Base-by-base conservation (phyloP, 2,329 filamentous ascomycete species). In the Knufia fluminis region DNA sequence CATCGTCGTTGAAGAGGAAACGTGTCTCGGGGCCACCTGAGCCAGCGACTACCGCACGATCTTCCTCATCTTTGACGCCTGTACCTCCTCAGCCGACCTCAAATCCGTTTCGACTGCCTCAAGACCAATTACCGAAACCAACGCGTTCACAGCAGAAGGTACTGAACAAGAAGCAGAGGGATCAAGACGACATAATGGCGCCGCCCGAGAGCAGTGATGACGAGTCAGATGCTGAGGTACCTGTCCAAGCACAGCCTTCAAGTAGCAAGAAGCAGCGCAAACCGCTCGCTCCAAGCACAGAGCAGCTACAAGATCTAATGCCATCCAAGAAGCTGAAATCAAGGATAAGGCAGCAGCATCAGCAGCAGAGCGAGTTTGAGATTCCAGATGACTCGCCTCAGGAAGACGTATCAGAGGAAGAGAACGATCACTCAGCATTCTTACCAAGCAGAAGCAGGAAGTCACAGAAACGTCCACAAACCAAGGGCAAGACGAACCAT, bases 1-100 rank as follows among this genome's bases (percentile, higher is more conserved):
- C 44, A 14, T n/a, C 36, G 7, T 54, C 57, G 14, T 46, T 51
- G 24, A 59, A 59, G 49, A 49, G 57, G 17, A 59, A 59, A 44
- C 52, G 52, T 28, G 54, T 49, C 19, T 31, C 50, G 10, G 40
- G 48, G 8, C 36, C 52, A 20, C 43, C 47, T 6, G 24, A 32
- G 10, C 19, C 33, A 26, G 28, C 31, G 31, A 39, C 17, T 35
- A 10, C 20, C 24, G 9, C 17, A 33, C 44, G 2, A 48, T 19
- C 16, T 39, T 36, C 26, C 43, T 50, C 20, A 19, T 39, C 22
- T 32, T 45, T n/a, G 14, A 26, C 22, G 14, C 12, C 7, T 14
- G 14, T 16, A 39, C 22, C 38, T 16, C 22, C 26, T 50, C 52
- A 6, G n/a, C n/a, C n/a, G n/a, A n/a, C n/a, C n/a, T 35, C 48